A percentile compares a stretch with the other conserved stretches of the same genome.
These are phyloP conservation scores for Ceratobasidium sp. DNA, from an alignment of 1,284 basidiomycete genomes.

Conservation along the genomic window DNA sequence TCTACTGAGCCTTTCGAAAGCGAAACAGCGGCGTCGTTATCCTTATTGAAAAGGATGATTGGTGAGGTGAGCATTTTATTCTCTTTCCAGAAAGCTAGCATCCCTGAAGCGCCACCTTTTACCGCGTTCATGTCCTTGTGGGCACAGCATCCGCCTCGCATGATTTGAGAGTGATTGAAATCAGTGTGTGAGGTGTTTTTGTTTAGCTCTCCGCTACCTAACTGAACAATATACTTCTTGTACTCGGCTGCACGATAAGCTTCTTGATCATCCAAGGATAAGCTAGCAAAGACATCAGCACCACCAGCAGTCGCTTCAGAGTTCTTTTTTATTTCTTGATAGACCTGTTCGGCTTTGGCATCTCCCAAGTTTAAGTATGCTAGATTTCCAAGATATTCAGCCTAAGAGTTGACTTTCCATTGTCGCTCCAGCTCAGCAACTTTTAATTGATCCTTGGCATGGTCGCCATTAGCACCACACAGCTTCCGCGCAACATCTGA, in stretches of 20 bases:
- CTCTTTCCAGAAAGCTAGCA: constrained; percentile 44
- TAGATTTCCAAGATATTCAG: constrained; percentile 18
- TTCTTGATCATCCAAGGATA: constrained; percentile 13
- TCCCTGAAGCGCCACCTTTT: constrained; percentile 51
- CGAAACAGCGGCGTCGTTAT: constrained; percentile 49
- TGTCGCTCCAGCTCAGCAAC: constrained; percentile 27
- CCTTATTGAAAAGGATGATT: constrained; percentile 55
- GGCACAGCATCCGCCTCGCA: constrained; percentile 38
- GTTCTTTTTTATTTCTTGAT: background rate
- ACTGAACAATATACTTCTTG: constrained; percentile 5
- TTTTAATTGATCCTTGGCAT: constrained; percentile 37
- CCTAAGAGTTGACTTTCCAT: constrained; percentile 36
- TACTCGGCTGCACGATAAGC: constrained; percentile 6
- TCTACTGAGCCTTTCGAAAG: background rate
- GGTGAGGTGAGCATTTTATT: constrained; percentile 49
- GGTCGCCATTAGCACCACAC: constrained; percentile 33
- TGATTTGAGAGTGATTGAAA: constrained; percentile 1
- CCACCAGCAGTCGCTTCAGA: constrained; percentile 32
- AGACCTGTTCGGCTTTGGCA: background rate
- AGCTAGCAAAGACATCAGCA: constrained; percentile 5
- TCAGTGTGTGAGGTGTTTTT: background rate
- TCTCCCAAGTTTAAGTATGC: background rate
- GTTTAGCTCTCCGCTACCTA: constrained; percentile 1
- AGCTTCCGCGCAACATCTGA: constrained; percentile 28
- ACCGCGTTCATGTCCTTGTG: too few relatives aligned